Percentiles rank a stretch among this genome's conserved stretches.
Conservation (phyloP, 1,284 basidiomycete genomes). For the Microbotryum intermedium region DNA sequence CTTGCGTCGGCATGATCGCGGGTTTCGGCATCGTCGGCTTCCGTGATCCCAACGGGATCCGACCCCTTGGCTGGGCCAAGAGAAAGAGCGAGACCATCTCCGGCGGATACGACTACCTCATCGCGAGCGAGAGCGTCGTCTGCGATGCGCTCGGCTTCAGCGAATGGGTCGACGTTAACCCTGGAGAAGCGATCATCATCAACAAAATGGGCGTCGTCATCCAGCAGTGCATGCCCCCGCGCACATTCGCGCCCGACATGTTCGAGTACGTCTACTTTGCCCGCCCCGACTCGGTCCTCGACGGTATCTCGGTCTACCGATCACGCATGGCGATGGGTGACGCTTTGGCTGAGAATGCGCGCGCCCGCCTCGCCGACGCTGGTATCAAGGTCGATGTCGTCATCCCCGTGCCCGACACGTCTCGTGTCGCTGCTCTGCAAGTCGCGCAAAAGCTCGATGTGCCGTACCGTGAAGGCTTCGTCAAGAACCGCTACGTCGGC, state of each 20-base stretch:
- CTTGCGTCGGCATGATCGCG: constrained; percentile 95
- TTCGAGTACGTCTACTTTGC: constrained; percentile 99
- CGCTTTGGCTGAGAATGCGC: constrained; percentile 58
- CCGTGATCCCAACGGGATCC: constrained; percentile 97
- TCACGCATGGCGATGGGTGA: constrained; percentile 99
- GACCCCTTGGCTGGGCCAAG: constrained; percentile 66
- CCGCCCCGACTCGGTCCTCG: constrained; percentile 92
- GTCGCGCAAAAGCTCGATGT: constrained; percentile 81
- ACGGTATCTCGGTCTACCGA: constrained; percentile 94
- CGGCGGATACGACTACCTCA: constrained; percentile 62
- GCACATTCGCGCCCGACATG: constrained; percentile 90
- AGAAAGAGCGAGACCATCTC: constrained; percentile 31
- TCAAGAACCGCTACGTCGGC: constrained; percentile 98
- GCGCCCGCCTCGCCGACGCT: constrained; percentile 15
- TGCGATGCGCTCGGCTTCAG: constrained; percentile 85
- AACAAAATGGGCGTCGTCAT: constrained; percentile 57
- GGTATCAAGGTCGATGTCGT: constrained; percentile 81
- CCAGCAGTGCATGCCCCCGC: constrained; percentile 59
- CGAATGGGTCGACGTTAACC: constrained; percentile 88
- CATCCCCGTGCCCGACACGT: constrained; percentile 97
- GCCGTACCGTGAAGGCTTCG: constrained; percentile 96
- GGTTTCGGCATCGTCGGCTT: constrained; percentile 98
- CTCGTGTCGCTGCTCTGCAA: constrained; percentile 89
- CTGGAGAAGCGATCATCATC: constrained; percentile 79
- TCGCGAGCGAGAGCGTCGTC: constrained; percentile 92